Base-by-base conservation (phyloP, 73 alveolate species). In the Paramecium pentaurelia region DNA sequence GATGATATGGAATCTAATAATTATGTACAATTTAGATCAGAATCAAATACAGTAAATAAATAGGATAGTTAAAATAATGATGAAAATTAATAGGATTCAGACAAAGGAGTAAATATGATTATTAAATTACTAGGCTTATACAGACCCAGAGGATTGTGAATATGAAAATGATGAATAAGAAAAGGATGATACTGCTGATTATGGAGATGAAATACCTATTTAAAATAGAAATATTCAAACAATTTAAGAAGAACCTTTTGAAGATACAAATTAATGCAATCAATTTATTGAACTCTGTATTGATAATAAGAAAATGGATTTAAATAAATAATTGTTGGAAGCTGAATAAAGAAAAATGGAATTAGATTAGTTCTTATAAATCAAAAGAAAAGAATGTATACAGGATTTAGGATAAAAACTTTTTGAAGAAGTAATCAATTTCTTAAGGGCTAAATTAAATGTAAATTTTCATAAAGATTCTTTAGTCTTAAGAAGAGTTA, bases 391-490 rank as follows among this genome's bases (percentile, higher is more conserved):
- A 71, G 94, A 89, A 71, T 89, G 92, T 30, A 58, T 47, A 36
- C 14, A 37, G 51, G 92, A 71, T 38, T 83, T 89, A 27, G 94
- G 94, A 22, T 64, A 89, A 89, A 18, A 16, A 38, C 36, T 60
- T n/a, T 89, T 89, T 71, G 84, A 68, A 18, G 91, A 71, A 38
- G 84, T 89, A 6, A 49, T 89, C 9, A 18, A 70, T 20, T 89
- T 89, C 54, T 89, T 89, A 60, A 89, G 88, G 58, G 30, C 71
- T 11, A 89, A 89, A 71, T 28, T 89, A 45, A 89, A 89, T 73
- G 94, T 89, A 89, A 86, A 36, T 60, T 34, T 9, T 4, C 0
- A 3, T 18, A 18, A 18, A 64, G 71, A n/a, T 5, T 58, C 20
- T n/a, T 34, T 58, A 87, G 94, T 71, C 84, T 28, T 34, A 89